phyloP scores from a whole-genome alignment of 2,329 filamentous ascomycete species.

The Zymoseptoria tritici region DNA sequence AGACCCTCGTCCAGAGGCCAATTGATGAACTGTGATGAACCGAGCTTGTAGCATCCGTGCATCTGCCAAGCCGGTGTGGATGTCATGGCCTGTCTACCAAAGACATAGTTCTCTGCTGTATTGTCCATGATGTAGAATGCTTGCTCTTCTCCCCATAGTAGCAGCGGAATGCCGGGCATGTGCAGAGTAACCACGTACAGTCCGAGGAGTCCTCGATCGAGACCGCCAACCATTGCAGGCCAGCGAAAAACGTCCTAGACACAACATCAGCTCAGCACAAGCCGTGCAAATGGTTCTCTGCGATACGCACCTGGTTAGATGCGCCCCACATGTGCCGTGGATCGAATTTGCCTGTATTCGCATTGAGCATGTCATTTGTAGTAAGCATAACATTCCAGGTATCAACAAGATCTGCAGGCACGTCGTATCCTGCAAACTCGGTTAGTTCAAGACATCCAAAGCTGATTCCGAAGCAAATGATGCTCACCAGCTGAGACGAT shows the following conservation, averaged over 20 bases:
- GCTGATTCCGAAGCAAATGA: conserved; percentile 42
- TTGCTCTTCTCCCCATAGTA: conserved; percentile 58
- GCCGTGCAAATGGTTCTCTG: background rate
- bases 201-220: conserved; percentile 47
- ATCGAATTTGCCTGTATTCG: conserved; percentile 50
- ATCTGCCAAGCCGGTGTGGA: conserved; percentile 52
- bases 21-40: conserved; percentile 48
- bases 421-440: conserved; percentile 44
- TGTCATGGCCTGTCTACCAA: conserved; percentile 54
- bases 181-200: conserved; percentile 51
- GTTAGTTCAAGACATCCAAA: conserved; percentile 49
- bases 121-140: conserved; percentile 55
- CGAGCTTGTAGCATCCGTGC: conserved; percentile 53
- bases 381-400: conserved; percentile 49
- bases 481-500: background rate
- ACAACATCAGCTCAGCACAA: background rate
- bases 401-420: conserved; percentile 43
- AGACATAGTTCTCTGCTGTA: conserved; percentile 55
- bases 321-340: conserved; percentile 55
- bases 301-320: conserved; percentile 49
- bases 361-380: conserved; percentile 52
- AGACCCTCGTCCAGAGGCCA: conserved; percentile 47
- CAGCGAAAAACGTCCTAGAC: conserved; percentile 49
- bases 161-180: conserved; percentile 50
- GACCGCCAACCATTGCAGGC: conserved; percentile 50